Evolutionary conservation across 2,329 filamentous ascomycete species (phyloP), one percentile per base, ranked within the genome.

Genomic region (Cladophialophora exuberans): DNA sequence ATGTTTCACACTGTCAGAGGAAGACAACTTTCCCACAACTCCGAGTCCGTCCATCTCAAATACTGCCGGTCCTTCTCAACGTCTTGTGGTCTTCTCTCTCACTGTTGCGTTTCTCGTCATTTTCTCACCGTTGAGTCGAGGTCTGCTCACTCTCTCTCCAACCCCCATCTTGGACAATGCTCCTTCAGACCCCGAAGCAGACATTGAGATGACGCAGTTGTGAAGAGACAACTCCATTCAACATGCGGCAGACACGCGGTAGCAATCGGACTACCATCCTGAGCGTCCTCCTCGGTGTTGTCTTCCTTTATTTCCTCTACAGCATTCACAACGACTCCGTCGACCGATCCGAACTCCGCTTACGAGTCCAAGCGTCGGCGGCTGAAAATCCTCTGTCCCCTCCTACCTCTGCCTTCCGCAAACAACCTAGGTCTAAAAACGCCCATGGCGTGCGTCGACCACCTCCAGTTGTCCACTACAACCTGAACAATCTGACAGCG

Each of bases 401-500:
- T 56, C 87, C 87, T 7, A 89, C 87, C 18, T 84, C 88, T 54
- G 85, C 87, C 28, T 90, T 89, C 73, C 80, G 83, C 67, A 92
- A 90, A 69, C 76, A 82, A 20, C 76, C 73, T 52, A 72, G 71
- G n/a, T 31, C 45, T 10, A 38, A 45, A 15, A 47, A 51, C 36
- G 42, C 57, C 10, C 39, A 50, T 17, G 60, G 57, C 22, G 26
- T 59, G 20, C 61, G 56, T 6, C 82, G 84, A 63, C 75, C 73
- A 54, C 91, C 93, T 50, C 92, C 93, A 6, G 92, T 99, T 42
- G 84, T 89, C 31, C 91, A 90, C 71, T 97, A 97, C 78, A 85
- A 95, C 71, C 87, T 99, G 74, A 97, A 97, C 79, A 92, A 93
- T 74, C 83, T 97, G 64, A 97, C 92, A 38, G 89, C 89, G 54